Evolutionary conservation across 345 rosid species (phyloP).

Genomic region (Melaleuca alternifolia): DNA sequence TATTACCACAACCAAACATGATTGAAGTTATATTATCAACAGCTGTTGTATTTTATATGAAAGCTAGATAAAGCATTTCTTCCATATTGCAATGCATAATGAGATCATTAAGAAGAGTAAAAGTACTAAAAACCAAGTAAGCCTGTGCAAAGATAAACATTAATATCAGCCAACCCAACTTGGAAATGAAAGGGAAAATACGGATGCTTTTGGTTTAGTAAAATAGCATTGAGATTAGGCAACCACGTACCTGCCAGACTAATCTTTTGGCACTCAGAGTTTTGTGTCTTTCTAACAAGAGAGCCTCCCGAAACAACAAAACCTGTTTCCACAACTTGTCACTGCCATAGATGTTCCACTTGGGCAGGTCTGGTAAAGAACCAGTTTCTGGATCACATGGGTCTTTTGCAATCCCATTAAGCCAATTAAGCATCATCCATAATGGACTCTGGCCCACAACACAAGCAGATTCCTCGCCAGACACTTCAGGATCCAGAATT

Average conservation of each 20-base stretch:
- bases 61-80: neutral
- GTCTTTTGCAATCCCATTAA: constrained; percentile 40
- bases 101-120: neutral
- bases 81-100: neutral
- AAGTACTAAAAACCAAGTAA: neutral
- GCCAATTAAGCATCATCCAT: constrained; percentile 37
- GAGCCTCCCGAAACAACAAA: constrained; percentile 41
- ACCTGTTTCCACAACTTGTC: constrained; percentile 63
- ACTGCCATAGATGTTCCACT: constrained; percentile 45
- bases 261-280: constrained; percentile 20
- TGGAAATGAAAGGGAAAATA: neutral
- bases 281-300: constrained; percentile 20
- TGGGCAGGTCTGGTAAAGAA: constrained; percentile 46
- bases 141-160: neutral
- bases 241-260: constrained; percentile 35
- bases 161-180: neutral
- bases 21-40: neutral
- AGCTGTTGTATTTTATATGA: neutral
- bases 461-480: constrained; percentile 4
- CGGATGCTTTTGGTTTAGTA: neutral
- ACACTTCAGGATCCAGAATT: constrained; percentile 1
- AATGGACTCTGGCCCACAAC: constrained; percentile 51
- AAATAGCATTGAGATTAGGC: neutral
- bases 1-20: neutral
- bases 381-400: constrained; percentile 41